Base-by-base conservation (phyloP, 177 flowering plant genomes). In the Vitis hybrid region DNA sequence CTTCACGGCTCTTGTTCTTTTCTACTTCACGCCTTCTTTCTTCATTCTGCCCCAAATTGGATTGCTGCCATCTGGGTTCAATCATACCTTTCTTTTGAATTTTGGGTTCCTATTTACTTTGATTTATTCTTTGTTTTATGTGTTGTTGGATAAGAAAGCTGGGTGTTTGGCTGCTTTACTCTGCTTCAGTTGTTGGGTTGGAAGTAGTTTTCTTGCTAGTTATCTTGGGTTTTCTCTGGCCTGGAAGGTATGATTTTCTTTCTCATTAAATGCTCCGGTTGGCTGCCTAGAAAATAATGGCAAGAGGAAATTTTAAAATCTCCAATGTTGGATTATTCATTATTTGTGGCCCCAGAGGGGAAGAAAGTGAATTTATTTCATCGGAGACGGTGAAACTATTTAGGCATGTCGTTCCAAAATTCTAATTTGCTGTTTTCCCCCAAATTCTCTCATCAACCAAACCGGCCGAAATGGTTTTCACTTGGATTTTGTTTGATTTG, bases 101-200 rank as follows among this genome's bases (percentile, higher is more conserved):
- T 59, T 78, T 50, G 97, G 97, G 60, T 86, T 91, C 74, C 64
- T 90, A 11, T 76, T 78, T 4, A 68, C 95, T 40, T 11, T 82
- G 67, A 30, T 84, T 7, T 93, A 89, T 65, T 83, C 82, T 10
- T 10, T 76, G 56, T 93, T 83, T 61, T 95, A 93, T 70, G 64
- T 90, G 24, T 32, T 52, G 24, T 71, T 95, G 79, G 99, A 95
- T 63, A 75, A 68, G 71, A 95, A 87, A 76, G 92, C 99, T 60
- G 99, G 98, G 11, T 78, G 89, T 61, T 79, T 95, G 73, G 99
- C 88, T 27, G 99, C 95, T 76, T 65, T 91, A 54, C 73, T 93
- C n/a, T 88, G 90, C 72, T 78, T 92, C 35, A 51, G 75, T n/a
- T 90, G 91, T 69, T 96, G 97, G 99, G 81, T 91, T 51, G 87